Evolutionary conservation across 164 flowering plant species (phyloP), one percentile per base, ranked within the genome.

Genomic region (Macadamia integrifolia): DNA sequence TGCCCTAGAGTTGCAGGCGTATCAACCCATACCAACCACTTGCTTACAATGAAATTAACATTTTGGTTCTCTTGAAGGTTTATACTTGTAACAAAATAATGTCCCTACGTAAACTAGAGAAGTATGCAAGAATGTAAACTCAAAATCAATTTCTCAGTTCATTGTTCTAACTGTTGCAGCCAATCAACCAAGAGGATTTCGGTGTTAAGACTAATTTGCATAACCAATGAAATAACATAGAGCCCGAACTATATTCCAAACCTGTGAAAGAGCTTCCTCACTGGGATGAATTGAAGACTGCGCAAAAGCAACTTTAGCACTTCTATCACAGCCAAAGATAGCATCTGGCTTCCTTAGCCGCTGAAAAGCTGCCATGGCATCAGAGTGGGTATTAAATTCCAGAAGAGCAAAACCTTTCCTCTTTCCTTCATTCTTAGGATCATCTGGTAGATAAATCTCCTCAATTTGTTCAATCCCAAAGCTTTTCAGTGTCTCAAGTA

Each of bases 261-360:
- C 85, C 85, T 79, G 79, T 62, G 71, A 77, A 12, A 73, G 42
- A 59, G 75, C 74, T 65, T 82, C 85, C 55, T 78, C 78, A 58
- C 73, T 78, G 9, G 82, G 76, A 61, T 77, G 76, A 67, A 78
- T 70, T 15, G 79, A 69, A 5, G 75, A 71, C 35, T 69, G 77
- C 6, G 76, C 76, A 69, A 81, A 77, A 14, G 83, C 74, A 59
- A 79, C 80, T 63, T 74, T 76, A 30, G 81, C 81, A 74, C 85
- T 80, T 66, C 77, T 79, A 63, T 76, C 78, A 66, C 70, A 50
- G 60, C 85, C 85, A 68, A 82, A 80, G 44, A 80, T 64, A 69
- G 78, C 83, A 80, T 78, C 83, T 48, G 81, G 77, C 74, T 79
- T 78, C 58, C 71, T 75, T 55, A 82, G 66, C 50, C 75, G 76